Conservation (phyloP, 1,284 basidiomycete species). For the Fomitiporia mediterranea region DNA sequence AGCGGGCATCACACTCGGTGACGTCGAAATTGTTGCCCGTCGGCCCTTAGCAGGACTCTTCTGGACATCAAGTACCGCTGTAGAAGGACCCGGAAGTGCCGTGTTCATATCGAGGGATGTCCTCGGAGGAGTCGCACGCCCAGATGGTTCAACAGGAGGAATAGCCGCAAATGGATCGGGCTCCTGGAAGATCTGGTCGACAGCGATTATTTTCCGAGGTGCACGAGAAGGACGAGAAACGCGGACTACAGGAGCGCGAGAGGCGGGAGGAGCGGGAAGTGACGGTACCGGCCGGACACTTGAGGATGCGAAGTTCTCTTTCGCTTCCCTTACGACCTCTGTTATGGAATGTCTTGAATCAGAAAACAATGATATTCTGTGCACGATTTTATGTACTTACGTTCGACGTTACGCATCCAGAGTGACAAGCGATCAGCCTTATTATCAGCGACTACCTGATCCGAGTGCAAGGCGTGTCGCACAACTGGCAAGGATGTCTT, state of each 20-base stretch:
- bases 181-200: slow-evolving; percentile 59
- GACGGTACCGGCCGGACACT: slow-evolving; percentile 45
- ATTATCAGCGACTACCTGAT: slow-evolving; percentile 47
- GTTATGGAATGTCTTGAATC: slow-evolving; percentile 18
- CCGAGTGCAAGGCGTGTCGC: slow-evolving; percentile 46
- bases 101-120: background rate
- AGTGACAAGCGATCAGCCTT: slow-evolving; percentile 63
- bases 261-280: slow-evolving; percentile 55
- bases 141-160: slow-evolving; percentile 23
- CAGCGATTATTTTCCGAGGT: slow-evolving; percentile 58
- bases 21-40: slow-evolving; percentile 63
- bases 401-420: slow-evolving; percentile 76
- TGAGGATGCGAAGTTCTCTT: slow-evolving; percentile 62
- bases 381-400: slow-evolving; percentile 39
- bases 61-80: slow-evolving; percentile 25
- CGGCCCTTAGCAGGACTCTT: slow-evolving; percentile 51
- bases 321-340: slow-evolving; percentile 75
- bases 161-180: slow-evolving; percentile 35
- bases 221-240: slow-evolving; percentile 45
- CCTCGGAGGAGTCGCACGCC: background rate
- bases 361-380: background rate
- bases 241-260: slow-evolving; percentile 40
- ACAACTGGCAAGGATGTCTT: slow-evolving; percentile 48
- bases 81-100: slow-evolving; percentile 19
- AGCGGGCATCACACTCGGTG: slow-evolving; percentile 38